phyloP scores from a whole-genome alignment of 2,329 filamentous ascomycete genomes.

The Tolypocladium capitatum region DNA sequence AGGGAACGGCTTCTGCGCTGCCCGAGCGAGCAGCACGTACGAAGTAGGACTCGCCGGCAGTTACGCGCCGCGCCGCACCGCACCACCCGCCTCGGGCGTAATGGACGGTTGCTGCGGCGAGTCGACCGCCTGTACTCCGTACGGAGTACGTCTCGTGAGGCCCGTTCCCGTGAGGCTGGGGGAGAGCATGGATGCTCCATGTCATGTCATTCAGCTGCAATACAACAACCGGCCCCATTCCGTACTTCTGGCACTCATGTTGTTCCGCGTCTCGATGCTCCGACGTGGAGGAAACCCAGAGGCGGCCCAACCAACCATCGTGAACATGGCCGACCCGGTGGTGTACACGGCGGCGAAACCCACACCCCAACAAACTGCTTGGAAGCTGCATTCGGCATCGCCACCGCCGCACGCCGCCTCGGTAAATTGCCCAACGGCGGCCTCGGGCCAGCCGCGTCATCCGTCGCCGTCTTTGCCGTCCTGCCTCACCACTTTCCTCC shows the following conservation, averaged over 20 bases:
- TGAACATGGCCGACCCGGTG: not conserved
- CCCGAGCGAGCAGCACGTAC: too few species aligned
- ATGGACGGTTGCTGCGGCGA: too few species aligned
- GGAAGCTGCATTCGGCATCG: not conserved
- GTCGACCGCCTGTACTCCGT: too few species aligned
- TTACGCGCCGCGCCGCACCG: too few species aligned
- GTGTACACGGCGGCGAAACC: not conserved
- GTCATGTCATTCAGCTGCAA: not conserved
- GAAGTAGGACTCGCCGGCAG: too few species aligned
- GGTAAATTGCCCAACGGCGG: not conserved
- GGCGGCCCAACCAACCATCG: not conserved
- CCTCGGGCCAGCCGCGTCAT: not conserved
- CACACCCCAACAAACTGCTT: not conserved
- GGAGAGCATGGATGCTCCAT: not conserved
- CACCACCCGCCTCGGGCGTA: too few species aligned
- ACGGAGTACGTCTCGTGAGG: too few species aligned
- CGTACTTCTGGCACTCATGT: not conserved
- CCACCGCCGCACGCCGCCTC: not conserved
- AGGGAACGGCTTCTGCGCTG: too few species aligned
- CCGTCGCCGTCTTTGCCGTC: not conserved
- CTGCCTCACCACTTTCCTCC: conserved; percentile 14
- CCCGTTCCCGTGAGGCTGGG: too few species aligned
- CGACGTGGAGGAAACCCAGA: not conserved
- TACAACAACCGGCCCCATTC: not conserved
- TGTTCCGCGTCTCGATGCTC: not conserved